Evolutionary conservation across 345 rosid genomes (phyloP).

Genomic region (Acer campestre): DNA sequence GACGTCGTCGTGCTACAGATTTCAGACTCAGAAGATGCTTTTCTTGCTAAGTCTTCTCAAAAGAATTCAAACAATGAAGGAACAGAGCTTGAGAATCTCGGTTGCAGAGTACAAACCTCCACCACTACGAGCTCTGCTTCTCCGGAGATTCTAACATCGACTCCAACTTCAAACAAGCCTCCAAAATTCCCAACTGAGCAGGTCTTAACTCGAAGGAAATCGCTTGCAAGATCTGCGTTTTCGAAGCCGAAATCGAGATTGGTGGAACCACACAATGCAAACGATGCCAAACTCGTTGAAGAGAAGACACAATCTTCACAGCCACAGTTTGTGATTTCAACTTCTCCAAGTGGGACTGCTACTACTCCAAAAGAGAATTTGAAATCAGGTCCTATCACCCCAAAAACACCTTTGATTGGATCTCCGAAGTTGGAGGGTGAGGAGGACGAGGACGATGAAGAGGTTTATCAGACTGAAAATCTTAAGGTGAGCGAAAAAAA

Average conservation of each 20-base stretch:
- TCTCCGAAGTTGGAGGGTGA: constrained; percentile 26
- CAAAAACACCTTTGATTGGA: constrained; percentile 50
- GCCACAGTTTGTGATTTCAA: constrained; percentile 12
- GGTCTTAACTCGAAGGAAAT: constrained; percentile 25
- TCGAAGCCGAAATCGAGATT: constrained; percentile 65
- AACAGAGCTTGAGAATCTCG: constrained; percentile 19
- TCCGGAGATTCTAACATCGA: constrained; percentile 22
- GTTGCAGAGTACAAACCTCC: constrained; percentile 20
- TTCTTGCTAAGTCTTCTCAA: background rate
- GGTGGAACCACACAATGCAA: constrained; percentile 41
- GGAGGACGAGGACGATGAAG: constrained; percentile 46
- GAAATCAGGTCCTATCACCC: constrained; percentile 48
- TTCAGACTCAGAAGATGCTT: constrained; percentile 24
- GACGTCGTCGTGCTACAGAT: constrained; percentile 47
- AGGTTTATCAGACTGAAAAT: constrained; percentile 43
- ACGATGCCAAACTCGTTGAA: constrained; percentile 30
- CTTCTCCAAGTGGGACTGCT: constrained; percentile 31
- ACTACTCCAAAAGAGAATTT: constrained; percentile 30
- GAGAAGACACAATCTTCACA: constrained; percentile 25
- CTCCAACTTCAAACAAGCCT: constrained; percentile 34
- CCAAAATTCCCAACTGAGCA: constrained; percentile 34
- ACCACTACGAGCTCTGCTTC: constrained; percentile 23
- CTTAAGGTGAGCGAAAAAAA: constrained; percentile 26
- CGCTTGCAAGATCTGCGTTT: constrained; percentile 42
- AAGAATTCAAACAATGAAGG: constrained; percentile 25